These are phyloP conservation scores for Mycena vulgaris DNA, from an alignment of 768 basidiomycete genomes.

Conservation along the genomic window DNA sequence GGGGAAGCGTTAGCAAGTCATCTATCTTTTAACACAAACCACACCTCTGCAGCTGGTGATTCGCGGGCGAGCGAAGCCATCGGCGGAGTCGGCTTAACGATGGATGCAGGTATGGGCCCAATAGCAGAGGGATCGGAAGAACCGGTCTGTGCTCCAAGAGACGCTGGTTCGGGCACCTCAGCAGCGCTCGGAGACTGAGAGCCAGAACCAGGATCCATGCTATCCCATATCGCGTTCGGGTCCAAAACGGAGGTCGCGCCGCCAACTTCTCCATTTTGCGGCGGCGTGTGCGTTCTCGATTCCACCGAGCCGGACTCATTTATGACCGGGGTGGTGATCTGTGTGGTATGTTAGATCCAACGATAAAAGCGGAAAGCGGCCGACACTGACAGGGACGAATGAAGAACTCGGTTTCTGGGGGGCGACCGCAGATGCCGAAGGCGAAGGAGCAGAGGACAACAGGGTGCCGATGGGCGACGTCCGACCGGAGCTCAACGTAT, in stretches of 20 bases:
- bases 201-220: constrained; percentile 35
- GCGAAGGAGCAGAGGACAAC: constrained; percentile 21
- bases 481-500: constrained; percentile 4
- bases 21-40: not conserved
- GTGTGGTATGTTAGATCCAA: not conserved
- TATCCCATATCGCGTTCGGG: constrained; percentile 32
- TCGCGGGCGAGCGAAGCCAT: constrained; percentile 28
- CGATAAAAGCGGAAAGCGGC: not conserved
- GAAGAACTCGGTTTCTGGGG: not conserved
- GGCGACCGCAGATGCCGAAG: not conserved
- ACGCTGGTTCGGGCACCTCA: not conserved
- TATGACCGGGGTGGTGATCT: not conserved
- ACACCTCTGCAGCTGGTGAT: constrained; percentile 12
- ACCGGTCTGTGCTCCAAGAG: not conserved
- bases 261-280: not conserved
- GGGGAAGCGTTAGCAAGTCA: not conserved
- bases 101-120: not conserved
- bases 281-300: not conserved
- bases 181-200: not conserved
- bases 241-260: not conserved
- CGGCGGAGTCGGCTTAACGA: constrained; percentile 5
- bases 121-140: not conserved
- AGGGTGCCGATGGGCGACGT: constrained; percentile 12
- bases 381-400: not conserved
- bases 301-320: not conserved